A percentile compares a stretch with the other conserved stretches of the same genome.
phyloP scores from a whole-genome alignment of 768 basidiomycete species.

The Naematelia aurantialba region DNA sequence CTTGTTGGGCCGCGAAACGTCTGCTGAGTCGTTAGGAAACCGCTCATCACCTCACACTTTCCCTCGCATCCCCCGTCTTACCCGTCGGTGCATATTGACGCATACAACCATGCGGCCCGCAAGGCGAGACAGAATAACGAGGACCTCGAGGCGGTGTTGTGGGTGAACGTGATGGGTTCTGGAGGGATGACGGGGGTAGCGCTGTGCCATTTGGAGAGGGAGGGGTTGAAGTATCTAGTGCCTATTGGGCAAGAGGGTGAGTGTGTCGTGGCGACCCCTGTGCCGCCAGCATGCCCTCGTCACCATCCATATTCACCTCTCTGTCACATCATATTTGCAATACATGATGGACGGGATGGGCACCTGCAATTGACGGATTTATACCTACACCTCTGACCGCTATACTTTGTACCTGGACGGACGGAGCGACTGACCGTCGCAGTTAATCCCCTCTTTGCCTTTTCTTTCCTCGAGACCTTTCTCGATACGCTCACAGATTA shows the following conservation, averaged over 20 bases:
- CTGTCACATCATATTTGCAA: too few relatives aligned
- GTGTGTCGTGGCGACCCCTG: too few relatives aligned
- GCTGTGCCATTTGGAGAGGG: constrained; percentile 74
- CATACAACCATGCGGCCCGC: constrained; percentile 68
- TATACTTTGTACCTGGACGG: too few relatives aligned
- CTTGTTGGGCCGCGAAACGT: not conserved
- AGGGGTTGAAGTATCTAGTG: constrained; percentile 71
- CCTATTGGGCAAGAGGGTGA: constrained; percentile 80
- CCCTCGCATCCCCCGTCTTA: constrained; percentile 71
- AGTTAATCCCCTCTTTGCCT: constrained; percentile 88
- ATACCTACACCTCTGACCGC: too few relatives aligned
- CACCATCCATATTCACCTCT: too few relatives aligned
- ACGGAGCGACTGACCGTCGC: not conserved
- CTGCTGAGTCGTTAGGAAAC: constrained; percentile 50
- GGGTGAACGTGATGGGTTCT: constrained; percentile 38
- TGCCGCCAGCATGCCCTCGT: too few relatives aligned
- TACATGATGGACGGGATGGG: too few relatives aligned
- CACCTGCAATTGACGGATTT: too few relatives aligned
- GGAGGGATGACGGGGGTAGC: constrained; percentile 53
- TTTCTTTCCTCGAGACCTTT: constrained; percentile 82
- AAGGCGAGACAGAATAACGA: constrained; percentile 37
- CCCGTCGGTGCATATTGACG: constrained; percentile 79
- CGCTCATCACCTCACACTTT: constrained; percentile 88
- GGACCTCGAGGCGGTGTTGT: constrained; percentile 38
- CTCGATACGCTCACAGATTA: constrained; percentile 79